These are phyloP conservation scores for Teratosphaeria epicoccoides DNA, from an alignment of 2,329 filamentous ascomycete genomes.

Conservation along the genomic window DNA sequence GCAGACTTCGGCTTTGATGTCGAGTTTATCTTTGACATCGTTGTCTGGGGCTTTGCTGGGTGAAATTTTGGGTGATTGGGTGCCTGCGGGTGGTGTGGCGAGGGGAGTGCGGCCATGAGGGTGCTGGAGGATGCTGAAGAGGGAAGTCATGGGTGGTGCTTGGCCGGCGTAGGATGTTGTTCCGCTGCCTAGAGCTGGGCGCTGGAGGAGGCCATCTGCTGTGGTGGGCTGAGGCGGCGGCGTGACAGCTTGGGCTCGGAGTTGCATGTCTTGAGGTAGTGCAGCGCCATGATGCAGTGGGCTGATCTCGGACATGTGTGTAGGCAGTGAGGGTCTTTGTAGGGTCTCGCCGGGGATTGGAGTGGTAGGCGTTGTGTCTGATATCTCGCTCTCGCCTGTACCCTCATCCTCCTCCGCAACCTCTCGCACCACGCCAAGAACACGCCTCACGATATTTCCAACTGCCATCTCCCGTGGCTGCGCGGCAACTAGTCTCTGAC, in stretches of 20 bases:
- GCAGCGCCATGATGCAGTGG: constrained; percentile 33
- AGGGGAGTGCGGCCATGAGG: constrained; percentile 36
- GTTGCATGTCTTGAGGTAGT: constrained; percentile 12
- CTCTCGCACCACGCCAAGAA: constrained; percentile 82
- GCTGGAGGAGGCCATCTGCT: constrained; percentile 20
- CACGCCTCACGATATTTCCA: constrained; percentile 84
- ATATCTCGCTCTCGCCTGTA: constrained; percentile 33
- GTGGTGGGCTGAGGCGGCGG: not conserved
- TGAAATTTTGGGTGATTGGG: constrained; percentile 16
- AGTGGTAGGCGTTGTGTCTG: constrained; percentile 14
- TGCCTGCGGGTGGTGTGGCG: constrained; percentile 41
- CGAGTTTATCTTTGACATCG: constrained; percentile 35
- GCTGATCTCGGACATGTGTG: constrained; percentile 37
- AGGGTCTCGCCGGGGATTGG: constrained; percentile 10
- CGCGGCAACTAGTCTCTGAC: constrained; percentile 65
- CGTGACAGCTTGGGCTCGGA: not conserved
- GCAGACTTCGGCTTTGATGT: constrained; percentile 81
- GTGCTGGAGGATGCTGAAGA: constrained; percentile 80
- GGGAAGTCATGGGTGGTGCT: constrained; percentile 52
- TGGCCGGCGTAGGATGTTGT: constrained; percentile 53
- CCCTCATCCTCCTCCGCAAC: constrained; percentile 71
- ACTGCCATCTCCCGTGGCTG: constrained; percentile 86
- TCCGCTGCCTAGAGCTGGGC: constrained; percentile 53
- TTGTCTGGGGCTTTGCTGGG: constrained; percentile 26
- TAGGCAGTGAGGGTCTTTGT: constrained; percentile 16